Base-by-base conservation (phyloP, 495 filamentous ascomycete genomes). In the Trichoderma parareesei region DNA sequence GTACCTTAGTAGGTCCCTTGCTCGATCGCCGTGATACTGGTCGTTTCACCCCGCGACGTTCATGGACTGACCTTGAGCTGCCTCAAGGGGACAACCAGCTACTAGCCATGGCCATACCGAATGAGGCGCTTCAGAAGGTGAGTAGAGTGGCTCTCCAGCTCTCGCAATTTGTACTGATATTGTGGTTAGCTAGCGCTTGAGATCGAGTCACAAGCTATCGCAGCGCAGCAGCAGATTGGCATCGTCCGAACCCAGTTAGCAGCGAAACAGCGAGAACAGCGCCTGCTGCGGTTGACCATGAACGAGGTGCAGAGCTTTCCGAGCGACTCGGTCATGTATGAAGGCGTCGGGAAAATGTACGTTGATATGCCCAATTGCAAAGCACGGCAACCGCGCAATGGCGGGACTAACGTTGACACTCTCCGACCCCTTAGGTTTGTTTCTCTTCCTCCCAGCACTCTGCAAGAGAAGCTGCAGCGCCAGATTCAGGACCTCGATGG, bases 301-400 rank as follows among this genome's bases (percentile, higher is more conserved):
- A 90, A 82, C 65, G 94, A 98, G 76, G 79, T 97, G 61, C 82
- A 85, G 38, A 79, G 87, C 9, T 73, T 98, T 66, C 89, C 93
- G n/a, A 78, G 82, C 44, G 83, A 87, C 46, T 96, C 93, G 0
- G 86, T 85, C 20, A 86, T 97, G 10, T 98, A 97, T 69, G 93
- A 97, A 74, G 93, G 93, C 2, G 89, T 97, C 5, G 94, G 94
- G 33, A 97, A 96, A 80, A 97, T 98, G 94, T 97, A 74, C 73
- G 89, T 75, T 35, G 14, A 3, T 49, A 9, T 44, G 48, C 44
- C 41, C 42, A 13, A 38, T 18, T 35, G 49, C 20, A 57, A 14
- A 65, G 62, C 55, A 38, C 66, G 14, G 16, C 63, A 64, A 27
- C 42, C 65, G 60, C 66, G 46, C 44, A 4, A 38, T 44, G 18